Base-by-base conservation (phyloP, 495 filamentous ascomycete species). In the Hypoxylon fragiforme region DNA sequence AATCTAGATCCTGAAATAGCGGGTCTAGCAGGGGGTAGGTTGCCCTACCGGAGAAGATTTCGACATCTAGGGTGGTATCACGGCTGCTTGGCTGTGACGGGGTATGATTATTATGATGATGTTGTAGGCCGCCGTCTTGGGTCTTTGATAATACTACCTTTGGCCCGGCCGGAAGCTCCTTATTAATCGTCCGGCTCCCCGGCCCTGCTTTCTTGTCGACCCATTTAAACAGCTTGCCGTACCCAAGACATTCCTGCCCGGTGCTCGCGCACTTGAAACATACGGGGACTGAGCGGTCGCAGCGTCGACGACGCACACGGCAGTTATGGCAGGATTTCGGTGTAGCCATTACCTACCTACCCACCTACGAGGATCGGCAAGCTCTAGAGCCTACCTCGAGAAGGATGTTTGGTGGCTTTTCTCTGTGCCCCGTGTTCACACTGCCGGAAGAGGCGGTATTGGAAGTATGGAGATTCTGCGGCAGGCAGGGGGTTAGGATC, bases 241-340 rank as follows among this genome's bases (percentile, higher is more conserved):
- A 77, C 12, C 74, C 74, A 42, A 73, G 70, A 64, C 75, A 78
- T 20, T 69, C 69, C 68, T 78, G 73, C 28, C 77, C 73, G 18
- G 74, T 54, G 38, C 65, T 70, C 20, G 70, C 68, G 57, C 74
- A 79, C 43, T 79, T 78, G 43, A 72, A 65, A 46, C 81, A 84
- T 43, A 66, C 57, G 0, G 81, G 73, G 0, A 70, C 59, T 1
- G 77, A 78, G 24, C 71, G 71, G 50, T 84, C 81, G 56, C 81
- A 84, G 39, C 79, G 76, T 7, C 78, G 70, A 15, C 77, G 75
- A 48, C 77, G 75, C 1, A 69, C 72, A 3, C 79, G 80, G 53
- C 81, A 80, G 63, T 73, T 76, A 57, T 78, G 77, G 52, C 77
- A 80, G 32, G 73, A 30, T 44, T 67, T 70, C 28, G 28, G 54